Conservation (phyloP, 306 rosid genomes). For the Cucurbita pepo region DNA sequence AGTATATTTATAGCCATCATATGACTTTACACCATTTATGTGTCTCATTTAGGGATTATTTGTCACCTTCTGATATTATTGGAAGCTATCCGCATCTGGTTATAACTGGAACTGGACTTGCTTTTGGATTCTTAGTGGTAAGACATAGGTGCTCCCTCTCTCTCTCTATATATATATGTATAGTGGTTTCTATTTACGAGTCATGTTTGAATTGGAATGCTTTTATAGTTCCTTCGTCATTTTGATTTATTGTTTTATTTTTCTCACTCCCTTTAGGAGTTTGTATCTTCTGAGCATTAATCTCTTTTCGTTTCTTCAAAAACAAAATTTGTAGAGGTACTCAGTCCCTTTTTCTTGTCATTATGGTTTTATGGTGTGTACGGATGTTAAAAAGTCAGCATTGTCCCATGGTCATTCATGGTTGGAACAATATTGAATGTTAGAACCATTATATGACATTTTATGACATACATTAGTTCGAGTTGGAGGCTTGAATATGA, state of each 20-base stretch:
- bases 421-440: neutral
- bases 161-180: neutral
- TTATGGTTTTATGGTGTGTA: neutral
- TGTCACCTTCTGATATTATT: slow-evolving; percentile 70
- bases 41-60: slow-evolving; percentile 51
- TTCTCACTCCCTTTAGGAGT: no score
- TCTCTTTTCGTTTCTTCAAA: no score
- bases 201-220: no score
- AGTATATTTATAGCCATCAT: neutral
- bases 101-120: slow-evolving; percentile 66
- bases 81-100: slow-evolving; percentile 66
- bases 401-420: neutral
- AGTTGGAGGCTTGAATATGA: neutral
- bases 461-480: neutral
- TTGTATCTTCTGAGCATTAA: no score
- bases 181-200: no score
- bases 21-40: neutral
- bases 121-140: slow-evolving; percentile 91
- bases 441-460: neutral
- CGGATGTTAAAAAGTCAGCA: neutral
- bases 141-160: slow-evolving; percentile 7
- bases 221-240: neutral
- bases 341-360: neutral
- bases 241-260: no score
- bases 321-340: neutral